Evolutionary conservation across 805 yeast genomes (phyloP).

Genomic region (Metschnikowia continentalis): DNA sequence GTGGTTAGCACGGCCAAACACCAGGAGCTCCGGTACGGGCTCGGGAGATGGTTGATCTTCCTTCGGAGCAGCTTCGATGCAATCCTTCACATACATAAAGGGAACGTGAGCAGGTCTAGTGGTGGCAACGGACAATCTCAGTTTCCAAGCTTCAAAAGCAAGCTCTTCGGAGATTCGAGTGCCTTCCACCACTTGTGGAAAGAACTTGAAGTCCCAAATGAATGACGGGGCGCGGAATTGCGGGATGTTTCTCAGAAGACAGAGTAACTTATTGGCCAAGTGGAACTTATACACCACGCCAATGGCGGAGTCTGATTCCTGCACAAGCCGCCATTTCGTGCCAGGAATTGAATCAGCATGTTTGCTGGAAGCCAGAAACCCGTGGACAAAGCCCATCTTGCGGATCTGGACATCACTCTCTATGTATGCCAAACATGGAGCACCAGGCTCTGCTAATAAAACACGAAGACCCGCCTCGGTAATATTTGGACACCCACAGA

Average conservation of each 20-base stretch:
- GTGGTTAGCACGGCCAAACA: slow-evolving; percentile 6
- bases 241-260: slow-evolving; percentile 12
- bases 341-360: slow-evolving; percentile 14
- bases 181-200: slow-evolving; percentile 9
- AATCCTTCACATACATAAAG: slow-evolving; percentile 13
- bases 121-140: slow-evolving; percentile 11
- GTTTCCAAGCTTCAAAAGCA: slow-evolving; percentile 14
- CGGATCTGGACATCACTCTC: slow-evolving; percentile 13
- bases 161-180: slow-evolving; percentile 4
- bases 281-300: slow-evolving; percentile 19
- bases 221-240: neutral
- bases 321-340: slow-evolving; percentile 23
- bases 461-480: slow-evolving; percentile 10
- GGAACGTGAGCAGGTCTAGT: slow-evolving; percentile 9
- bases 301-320: slow-evolving; percentile 8
- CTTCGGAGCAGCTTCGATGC: neutral
- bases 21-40: neutral
- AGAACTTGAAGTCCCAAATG: slow-evolving; percentile 18
- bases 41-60: neutral
- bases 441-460: slow-evolving; percentile 7
- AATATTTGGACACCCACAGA: slow-evolving; percentile 21
- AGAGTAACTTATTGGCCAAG: slow-evolving; percentile 23
- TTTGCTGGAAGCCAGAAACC: neutral
- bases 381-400: slow-evolving; percentile 2
- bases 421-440: slow-evolving; percentile 9